phyloP scores from a whole-genome alignment of 345 rosid genomes.

The Euphorbia lathyris region DNA sequence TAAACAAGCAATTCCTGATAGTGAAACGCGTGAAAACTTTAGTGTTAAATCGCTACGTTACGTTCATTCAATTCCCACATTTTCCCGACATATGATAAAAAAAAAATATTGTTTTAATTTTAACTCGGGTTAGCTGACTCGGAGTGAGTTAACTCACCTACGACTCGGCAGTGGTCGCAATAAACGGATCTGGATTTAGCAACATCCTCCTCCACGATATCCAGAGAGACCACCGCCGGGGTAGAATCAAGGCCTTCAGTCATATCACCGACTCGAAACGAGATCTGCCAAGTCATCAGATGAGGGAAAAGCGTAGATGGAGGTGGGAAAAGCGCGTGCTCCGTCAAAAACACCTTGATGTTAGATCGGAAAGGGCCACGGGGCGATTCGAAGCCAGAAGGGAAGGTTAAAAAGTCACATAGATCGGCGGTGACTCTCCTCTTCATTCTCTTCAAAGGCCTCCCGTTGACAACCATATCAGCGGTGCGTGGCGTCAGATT shows the following conservation, averaged over 20 bases:
- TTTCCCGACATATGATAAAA: background rate
- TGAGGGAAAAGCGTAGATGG: conserved; percentile 50
- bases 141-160: conserved; percentile 54
- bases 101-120: background rate
- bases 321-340: conserved; percentile 49
- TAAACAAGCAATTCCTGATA: background rate
- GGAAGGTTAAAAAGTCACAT: conserved; percentile 50
- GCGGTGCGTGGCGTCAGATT: conserved; percentile 17
- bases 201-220: conserved; percentile 73
- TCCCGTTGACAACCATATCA: conserved; percentile 50
- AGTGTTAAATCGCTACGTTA: background rate
- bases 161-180: conserved; percentile 81
- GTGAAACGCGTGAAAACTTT: background rate
- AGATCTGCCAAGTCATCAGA: conserved; percentile 56
- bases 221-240: conserved; percentile 39
- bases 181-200: conserved; percentile 66
- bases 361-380: conserved; percentile 42
- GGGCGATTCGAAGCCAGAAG: conserved; percentile 17
- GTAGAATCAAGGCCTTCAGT: conserved; percentile 30
- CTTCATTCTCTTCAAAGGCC: conserved; percentile 64
- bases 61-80: background rate
- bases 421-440: conserved; percentile 70
- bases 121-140: conserved; percentile 14
- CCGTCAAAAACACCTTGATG: conserved; percentile 40
- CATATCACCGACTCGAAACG: conserved; percentile 47